Evolutionary conservation across 345 rosid species (phyloP).

Genomic region (Populus deltoides): DNA sequence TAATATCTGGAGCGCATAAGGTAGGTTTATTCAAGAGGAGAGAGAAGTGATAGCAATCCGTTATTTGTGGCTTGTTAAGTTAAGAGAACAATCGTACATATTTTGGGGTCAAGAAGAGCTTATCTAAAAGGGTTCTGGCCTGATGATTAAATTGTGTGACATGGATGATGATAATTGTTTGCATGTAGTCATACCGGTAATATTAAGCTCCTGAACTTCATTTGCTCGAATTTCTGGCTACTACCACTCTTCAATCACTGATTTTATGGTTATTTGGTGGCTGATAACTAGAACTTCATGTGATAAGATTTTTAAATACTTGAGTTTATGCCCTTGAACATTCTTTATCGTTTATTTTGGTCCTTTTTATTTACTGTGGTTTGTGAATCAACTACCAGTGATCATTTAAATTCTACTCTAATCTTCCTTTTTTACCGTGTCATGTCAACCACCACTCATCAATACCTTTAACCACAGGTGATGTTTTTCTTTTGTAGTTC

Average conservation of each 20-base stretch:
- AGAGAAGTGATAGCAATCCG: not conserved
- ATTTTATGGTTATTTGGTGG: not conserved
- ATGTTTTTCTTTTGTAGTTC: conserved; percentile 82
- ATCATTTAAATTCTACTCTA: no score
- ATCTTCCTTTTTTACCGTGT: no score
- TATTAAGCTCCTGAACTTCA: not conserved
- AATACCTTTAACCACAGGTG: conserved; percentile 50
- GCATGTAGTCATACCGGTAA: not conserved
- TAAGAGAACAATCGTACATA: not conserved
- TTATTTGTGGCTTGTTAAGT: not conserved
- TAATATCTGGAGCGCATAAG: conserved; percentile 83
- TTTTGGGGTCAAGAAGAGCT: not conserved
- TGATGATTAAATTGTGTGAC: not conserved
- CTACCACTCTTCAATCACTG: not conserved
- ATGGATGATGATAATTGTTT: not conserved
- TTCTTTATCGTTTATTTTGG: conserved; percentile 5
- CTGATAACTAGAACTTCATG: conserved; percentile 3
- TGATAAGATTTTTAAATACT: not conserved
- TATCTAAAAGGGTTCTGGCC: not conserved
- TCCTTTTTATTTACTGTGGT: not conserved
- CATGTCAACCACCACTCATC: conserved; percentile 31
- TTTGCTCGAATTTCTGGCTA: not conserved
- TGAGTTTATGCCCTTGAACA: not conserved
- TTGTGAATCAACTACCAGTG: not conserved
- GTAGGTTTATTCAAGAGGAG: conserved; percentile 32